Evolutionary conservation across 192 early-diverging fungal genomes (phyloP).

Genomic region (Umbelopsis sp.): DNA sequence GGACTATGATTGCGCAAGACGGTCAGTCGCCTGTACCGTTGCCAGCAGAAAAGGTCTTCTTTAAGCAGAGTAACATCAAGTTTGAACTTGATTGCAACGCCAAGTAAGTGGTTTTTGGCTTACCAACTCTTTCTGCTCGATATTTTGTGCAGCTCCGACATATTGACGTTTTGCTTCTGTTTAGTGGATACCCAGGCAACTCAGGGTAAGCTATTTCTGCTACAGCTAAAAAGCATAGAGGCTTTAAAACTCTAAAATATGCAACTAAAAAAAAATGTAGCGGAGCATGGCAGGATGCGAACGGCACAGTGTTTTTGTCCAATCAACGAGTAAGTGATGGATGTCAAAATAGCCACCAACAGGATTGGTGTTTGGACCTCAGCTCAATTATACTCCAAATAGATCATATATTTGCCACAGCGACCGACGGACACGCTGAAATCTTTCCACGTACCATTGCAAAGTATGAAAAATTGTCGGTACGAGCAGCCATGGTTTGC

Average conservation of each 20-base stretch:
- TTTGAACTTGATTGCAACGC: slow-evolving; percentile 36
- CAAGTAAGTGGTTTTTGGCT: slow-evolving; percentile 15
- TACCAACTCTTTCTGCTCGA: neutral
- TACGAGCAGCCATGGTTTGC: slow-evolving; percentile 60
- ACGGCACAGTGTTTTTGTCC: slow-evolving; percentile 36
- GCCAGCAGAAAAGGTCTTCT: slow-evolving; percentile 44
- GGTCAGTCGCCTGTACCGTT: slow-evolving; percentile 35
- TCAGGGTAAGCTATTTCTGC: slow-evolving; percentile 28
- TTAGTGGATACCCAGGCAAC: slow-evolving; percentile 37
- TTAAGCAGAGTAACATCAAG: slow-evolving; percentile 30
- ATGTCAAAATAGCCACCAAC: neutral
- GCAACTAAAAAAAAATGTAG: neutral
- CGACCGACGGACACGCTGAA: slow-evolving; percentile 23
- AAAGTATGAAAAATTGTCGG: slow-evolving; percentile 42
- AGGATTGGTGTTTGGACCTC: neutral
- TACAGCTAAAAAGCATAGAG: neutral
- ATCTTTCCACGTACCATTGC: slow-evolving; percentile 40
- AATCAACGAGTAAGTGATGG: slow-evolving; percentile 35
- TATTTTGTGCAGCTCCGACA: neutral
- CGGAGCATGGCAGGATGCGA: slow-evolving; percentile 26
- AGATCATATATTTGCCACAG: slow-evolving; percentile 37
- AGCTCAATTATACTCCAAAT: neutral
- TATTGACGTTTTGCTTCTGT: neutral
- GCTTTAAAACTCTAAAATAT: too few species aligned
- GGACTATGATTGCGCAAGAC: slow-evolving; percentile 41